Evolutionary conservation across 495 filamentous ascomycete species (phyloP).

Genomic region (Tuber melanosporum): DNA sequence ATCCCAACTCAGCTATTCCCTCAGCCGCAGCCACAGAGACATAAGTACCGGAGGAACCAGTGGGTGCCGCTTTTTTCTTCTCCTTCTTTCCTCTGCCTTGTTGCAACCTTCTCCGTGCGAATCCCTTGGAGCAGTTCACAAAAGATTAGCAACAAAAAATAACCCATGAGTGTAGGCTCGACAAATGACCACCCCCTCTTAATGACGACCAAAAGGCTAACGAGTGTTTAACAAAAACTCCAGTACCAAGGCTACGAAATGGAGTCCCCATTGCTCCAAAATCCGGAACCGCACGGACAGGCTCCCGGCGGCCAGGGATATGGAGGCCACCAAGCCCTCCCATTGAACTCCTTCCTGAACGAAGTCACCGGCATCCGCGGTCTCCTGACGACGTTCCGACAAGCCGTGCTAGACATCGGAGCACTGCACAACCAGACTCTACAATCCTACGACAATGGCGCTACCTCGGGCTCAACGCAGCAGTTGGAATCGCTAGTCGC

Average conservation of each 20-base stretch:
- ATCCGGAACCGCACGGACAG: neutral
- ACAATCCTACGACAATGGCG: slow-evolving; percentile 35
- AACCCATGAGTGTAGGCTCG: slow-evolving; percentile 1
- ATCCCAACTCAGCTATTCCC: slow-evolving; percentile 21
- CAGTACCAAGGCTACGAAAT: slow-evolving; percentile 32
- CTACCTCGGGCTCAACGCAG: slow-evolving; percentile 24
- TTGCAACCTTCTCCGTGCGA: neutral
- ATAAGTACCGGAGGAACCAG: slow-evolving; percentile 12
- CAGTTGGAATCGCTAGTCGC: slow-evolving; percentile 57
- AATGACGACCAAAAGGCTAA: slow-evolving; percentile 25
- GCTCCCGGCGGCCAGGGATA: slow-evolving; percentile 20
- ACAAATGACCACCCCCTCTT: neutral
- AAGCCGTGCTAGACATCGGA: slow-evolving; percentile 31
- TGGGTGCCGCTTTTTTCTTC: slow-evolving; percentile 1
- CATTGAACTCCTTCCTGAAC: slow-evolving; percentile 36
- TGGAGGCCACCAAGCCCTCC: slow-evolving; percentile 32
- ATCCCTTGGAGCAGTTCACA: slow-evolving; percentile 12
- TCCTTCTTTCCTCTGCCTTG: slow-evolving; percentile 2
- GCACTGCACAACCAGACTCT: slow-evolving; percentile 36
- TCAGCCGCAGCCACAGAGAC: slow-evolving; percentile 34
- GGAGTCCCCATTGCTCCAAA: slow-evolving; percentile 35
- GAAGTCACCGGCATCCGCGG: slow-evolving; percentile 32
- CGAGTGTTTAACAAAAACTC: neutral
- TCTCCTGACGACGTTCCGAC: slow-evolving; percentile 31
- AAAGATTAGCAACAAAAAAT: slow-evolving; percentile 19